Conservation (phyloP, 2,329 filamentous ascomycete genomes). For the Epichloe sp. region DNA sequence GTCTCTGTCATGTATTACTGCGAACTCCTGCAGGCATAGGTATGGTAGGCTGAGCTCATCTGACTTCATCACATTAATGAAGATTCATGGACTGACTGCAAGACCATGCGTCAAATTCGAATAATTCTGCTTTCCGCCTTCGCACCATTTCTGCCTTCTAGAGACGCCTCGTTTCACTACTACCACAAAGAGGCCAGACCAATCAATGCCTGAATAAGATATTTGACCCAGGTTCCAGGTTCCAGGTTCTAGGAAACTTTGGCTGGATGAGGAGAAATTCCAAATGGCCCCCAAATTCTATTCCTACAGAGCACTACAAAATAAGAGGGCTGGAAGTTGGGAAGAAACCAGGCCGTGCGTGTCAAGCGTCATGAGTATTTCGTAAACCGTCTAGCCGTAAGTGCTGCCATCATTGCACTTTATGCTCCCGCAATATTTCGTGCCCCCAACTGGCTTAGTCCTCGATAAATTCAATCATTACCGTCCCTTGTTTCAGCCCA, state of each 20-base stretch:
- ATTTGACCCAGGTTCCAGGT: too few species aligned
- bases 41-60: too few species aligned
- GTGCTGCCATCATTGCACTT: background rate
- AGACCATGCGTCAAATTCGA: too few species aligned
- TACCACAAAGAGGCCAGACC: background rate
- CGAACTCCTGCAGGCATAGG: too few species aligned
- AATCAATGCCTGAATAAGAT: background rate
- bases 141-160: too few species aligned
- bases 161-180: background rate
- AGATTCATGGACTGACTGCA: too few species aligned
- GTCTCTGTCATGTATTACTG: background rate
- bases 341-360: background rate
- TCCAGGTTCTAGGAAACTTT: background rate
- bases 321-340: background rate
- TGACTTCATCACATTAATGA: too few species aligned
- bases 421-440: background rate
- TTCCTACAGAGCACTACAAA: background rate
- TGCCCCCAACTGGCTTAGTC: conserved; percentile 18
- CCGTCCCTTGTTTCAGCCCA: conserved; percentile 79
- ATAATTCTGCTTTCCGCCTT: too few species aligned
- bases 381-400: background rate
- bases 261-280: background rate
- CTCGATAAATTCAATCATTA: conserved; percentile 87
- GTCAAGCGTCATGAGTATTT: background rate
- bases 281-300: background rate